Conservation (phyloP, 352 stramenopile species). For the Aphanomyces astaci region DNA sequence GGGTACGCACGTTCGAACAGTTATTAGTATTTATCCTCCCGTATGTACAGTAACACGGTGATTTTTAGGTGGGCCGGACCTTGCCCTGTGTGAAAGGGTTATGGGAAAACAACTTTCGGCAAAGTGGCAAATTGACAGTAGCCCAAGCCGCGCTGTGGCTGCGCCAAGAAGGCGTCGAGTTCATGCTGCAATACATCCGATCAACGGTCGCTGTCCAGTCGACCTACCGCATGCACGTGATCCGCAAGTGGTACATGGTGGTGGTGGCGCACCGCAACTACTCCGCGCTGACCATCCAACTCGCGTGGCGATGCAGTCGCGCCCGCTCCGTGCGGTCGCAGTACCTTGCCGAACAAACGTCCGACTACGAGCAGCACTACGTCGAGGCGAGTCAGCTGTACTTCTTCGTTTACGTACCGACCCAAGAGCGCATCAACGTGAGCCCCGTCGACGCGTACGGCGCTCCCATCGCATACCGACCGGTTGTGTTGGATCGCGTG, state of each 20-base stretch:
- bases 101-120: conserved; percentile 43
- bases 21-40: too few species aligned
- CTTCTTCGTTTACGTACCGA: conserved; percentile 62
- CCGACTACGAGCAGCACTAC: conserved; percentile 58
- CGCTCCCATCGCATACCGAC: conserved; percentile 44
- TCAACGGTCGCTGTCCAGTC: conserved; percentile 43
- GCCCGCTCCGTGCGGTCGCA: conserved; percentile 34
- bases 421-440: conserved; percentile 48
- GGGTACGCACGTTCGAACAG: neutral
- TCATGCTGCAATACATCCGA: conserved; percentile 45
- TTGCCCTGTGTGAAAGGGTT: conserved; percentile 37
- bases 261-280: conserved; percentile 33
- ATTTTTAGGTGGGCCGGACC: neutral
- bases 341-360: conserved; percentile 51
- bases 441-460: conserved; percentile 50
- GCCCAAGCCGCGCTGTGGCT: conserved; percentile 63
- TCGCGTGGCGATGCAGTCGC: conserved; percentile 38
- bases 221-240: conserved; percentile 47
- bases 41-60: too few species aligned
- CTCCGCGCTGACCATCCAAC: conserved; percentile 44
- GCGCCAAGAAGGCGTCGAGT: conserved; percentile 48
- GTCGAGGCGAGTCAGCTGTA: conserved; percentile 46
- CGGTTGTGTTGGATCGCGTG: conserved; percentile 61
- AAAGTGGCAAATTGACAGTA: conserved; percentile 31
- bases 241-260: conserved; percentile 43